Conservation (phyloP, 2,329 filamentous ascomycete species). For the Tolypocladium ophioglossoides region DNA sequence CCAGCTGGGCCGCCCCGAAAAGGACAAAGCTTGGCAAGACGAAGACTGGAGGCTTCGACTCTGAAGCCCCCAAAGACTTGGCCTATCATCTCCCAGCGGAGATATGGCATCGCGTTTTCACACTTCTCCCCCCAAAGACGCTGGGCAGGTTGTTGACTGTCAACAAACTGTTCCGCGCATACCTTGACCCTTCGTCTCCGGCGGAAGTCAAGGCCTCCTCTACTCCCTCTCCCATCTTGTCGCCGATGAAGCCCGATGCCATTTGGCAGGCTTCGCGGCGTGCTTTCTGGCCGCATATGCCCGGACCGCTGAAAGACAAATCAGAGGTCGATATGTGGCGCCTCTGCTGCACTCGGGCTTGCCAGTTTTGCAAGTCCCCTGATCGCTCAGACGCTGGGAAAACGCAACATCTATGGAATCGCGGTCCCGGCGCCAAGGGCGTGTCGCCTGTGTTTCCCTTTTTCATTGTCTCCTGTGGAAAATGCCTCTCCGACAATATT, state of each 20-base stretch:
- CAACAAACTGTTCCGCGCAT: constrained; percentile 55
- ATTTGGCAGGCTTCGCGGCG: constrained; percentile 65
- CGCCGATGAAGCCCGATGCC: constrained; percentile 42
- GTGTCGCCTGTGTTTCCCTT: constrained; percentile 64
- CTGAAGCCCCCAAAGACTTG: constrained; percentile 2
- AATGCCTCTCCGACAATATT: constrained; percentile 50
- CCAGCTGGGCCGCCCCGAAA: constrained; percentile 1
- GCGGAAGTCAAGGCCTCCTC: constrained; percentile 12
- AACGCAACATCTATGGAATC: constrained; percentile 37
- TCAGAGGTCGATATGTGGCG: constrained; percentile 71
- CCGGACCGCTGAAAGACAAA: constrained; percentile 52
- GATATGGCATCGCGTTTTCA: constrained; percentile 62
- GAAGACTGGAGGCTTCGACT: background rate
- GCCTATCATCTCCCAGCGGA: constrained; percentile 38
- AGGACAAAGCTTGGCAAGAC: background rate
- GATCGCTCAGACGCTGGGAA: constrained; percentile 11
- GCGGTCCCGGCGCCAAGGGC: constrained; percentile 50
- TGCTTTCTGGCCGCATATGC: constrained; percentile 54
- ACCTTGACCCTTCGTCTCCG: constrained; percentile 39
- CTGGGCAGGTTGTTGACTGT: constrained; percentile 56
- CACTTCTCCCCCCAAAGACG: constrained; percentile 50
- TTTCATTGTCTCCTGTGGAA: constrained; percentile 52
- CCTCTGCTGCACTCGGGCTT: constrained; percentile 50
- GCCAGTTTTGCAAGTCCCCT: constrained; percentile 55
- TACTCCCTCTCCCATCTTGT: constrained; percentile 14